Evolutionary conservation across 2,329 filamentous ascomycete species (phyloP), one percentile per base, ranked within the genome.

Genomic region (Nothophoma quercina): DNA sequence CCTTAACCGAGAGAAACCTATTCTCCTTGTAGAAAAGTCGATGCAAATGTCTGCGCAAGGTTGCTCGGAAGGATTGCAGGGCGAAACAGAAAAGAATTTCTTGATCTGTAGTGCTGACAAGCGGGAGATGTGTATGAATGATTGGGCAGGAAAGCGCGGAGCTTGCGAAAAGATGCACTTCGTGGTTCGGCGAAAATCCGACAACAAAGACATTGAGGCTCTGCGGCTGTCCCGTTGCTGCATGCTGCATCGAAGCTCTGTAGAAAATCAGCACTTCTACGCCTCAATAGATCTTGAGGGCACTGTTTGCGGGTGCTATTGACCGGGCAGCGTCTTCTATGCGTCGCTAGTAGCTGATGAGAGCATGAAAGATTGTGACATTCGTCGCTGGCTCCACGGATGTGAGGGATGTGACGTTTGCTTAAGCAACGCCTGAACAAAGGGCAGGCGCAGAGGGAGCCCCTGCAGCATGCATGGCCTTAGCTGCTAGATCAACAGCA

Each of bases 231-330:
- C 21, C 25, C 33, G 33, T 39, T 39, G 47, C 30, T 15, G 50
- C 38, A 39, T 28, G 43, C 39, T 53, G 50, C 39, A 48, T 53
- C 50, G 50, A 53, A 53, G 43, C 19, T 47, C 32, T 47, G 50
- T 38, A 44, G 50, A 53, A 48, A 32, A 53, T 48, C 38, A 44
- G 50, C 22, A 33, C 18, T 47, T 39, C 21, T 22, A 21, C 26
- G 28, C 16, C 42, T 48, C 50, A 48, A 48, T 33, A 47, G 16
- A 4, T 38, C 4, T 13, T 25, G 12, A 9, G 9, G 22, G 22
- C 35, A 15, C 35, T 18, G 26, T 26, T 9, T 19, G 28, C n/a
- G 10, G 18, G 28, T 38, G 22, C 38, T 43, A 38, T 35, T 7
- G 10, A n/a, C 38, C 38, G 21, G 47, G 34, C 28, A 25, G 12